Base-by-base conservation (phyloP, 2,329 filamentous ascomycete species). In the Rasamsonia emersonii region DNA sequence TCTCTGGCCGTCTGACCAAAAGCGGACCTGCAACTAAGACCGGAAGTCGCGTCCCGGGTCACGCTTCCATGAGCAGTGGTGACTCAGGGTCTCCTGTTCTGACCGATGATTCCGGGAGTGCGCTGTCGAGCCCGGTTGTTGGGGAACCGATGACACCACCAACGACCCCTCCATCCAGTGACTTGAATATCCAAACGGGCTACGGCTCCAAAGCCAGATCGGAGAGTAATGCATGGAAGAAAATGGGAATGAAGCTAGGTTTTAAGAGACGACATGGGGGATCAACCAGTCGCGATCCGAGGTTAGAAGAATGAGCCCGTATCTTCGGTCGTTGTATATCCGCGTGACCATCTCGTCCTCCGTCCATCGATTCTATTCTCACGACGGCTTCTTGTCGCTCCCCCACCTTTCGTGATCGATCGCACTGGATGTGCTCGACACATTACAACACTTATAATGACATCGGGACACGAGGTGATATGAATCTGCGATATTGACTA, bases 121-220 rank as follows among this genome's bases (percentile, higher is more conserved):
- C 56, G 14, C 54, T 59, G 19, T 62, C 64, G 4, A 64, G 54
- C 31, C 51, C 56, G 10, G 56, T 56, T 4, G 47, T 49, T 5
- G 58, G 59, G 16, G 62, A 64, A 25, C 63, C 61, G 5, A 67
- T 70, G 61, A 70, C 67, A 7, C 67, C 67, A 9, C 67, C 67
- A 2, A 68, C 63, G 13, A 70, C 67, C 4, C 67, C 67, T 8
- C 66, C 67, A 2, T 62, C 60, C 11, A 64, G 59, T 19, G 65
- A 69, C 30, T 28, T 50, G 25, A 27, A 30, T 16, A 28, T 28
- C 16, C 24, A 14, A 34, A 35, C n/a, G 4, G 38, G 41, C 29
- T 33, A 53, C 26, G 20, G 20, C 20, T 9, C 18, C 16, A 31
- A 25, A 4, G 20, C 29, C 24, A 64, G 58, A 37, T 58, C 61